Conservation (phyloP, 345 rosid genomes). For the Physaria fendleri region DNA sequence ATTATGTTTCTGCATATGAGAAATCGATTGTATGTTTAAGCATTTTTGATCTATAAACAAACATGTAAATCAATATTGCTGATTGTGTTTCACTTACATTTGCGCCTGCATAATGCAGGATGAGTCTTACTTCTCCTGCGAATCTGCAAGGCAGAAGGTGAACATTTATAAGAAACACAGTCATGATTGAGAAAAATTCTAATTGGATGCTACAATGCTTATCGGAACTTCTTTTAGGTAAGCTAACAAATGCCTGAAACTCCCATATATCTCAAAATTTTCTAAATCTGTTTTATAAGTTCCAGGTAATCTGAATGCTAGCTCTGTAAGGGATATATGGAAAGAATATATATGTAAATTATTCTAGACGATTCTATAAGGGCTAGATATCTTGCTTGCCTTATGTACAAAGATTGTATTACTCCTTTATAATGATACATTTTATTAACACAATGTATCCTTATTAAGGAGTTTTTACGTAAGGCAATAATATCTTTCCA, state of each 20-base stretch:
- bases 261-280: neutral
- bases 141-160: slow-evolving; percentile 44
- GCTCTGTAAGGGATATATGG: too few relatives aligned
- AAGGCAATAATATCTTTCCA: too few relatives aligned
- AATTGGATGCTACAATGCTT: neutral
- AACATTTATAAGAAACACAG: too few relatives aligned
- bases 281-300: neutral
- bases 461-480: too few relatives aligned
- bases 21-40: neutral
- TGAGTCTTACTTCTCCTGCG: slow-evolving; percentile 78
- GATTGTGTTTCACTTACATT: slow-evolving; percentile 33
- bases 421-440: too few relatives aligned
- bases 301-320: neutral
- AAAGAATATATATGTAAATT: too few relatives aligned
- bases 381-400: too few relatives aligned
- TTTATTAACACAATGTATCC: too few relatives aligned
- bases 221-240: neutral
- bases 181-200: too few relatives aligned
- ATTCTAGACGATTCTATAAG: too few relatives aligned
- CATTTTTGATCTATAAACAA: neutral
- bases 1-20: slow-evolving; percentile 41
- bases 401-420: too few relatives aligned
- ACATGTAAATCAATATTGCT: neutral
- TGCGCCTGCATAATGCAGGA: slow-evolving; percentile 60
- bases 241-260: neutral